A percentile compares a stretch with the other conserved stretches of the same genome.
phyloP scores from a whole-genome alignment of 2,329 filamentous ascomycete species.

The Celoporthe dispersa region DNA sequence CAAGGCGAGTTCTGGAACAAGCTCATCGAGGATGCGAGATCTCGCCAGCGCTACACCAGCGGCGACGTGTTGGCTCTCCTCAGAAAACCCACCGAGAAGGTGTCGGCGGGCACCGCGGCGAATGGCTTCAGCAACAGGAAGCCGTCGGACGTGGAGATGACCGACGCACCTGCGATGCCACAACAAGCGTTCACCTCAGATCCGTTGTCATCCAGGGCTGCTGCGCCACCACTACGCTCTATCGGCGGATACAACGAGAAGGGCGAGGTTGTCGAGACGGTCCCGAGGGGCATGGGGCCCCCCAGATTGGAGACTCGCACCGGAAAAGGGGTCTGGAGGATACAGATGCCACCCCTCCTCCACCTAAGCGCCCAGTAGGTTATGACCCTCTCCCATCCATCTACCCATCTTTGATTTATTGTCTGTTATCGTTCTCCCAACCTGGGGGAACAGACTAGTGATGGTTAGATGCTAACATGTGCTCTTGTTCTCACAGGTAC shows the following conservation, averaged over 20 bases:
- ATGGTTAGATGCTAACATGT: conserved; percentile 13
- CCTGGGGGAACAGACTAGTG: background rate
- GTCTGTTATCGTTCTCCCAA: background rate
- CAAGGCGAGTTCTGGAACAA: conserved; percentile 91
- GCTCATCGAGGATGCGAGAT: conserved; percentile 80
- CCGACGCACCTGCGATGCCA: conserved; percentile 29
- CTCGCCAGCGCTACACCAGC: conserved; percentile 75
- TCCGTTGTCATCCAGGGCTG: background rate
- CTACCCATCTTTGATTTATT: background rate
- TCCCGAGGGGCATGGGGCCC: conserved; percentile 21
- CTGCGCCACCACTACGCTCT: conserved; percentile 4
- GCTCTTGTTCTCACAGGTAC: conserved; percentile 5
- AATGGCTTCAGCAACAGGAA: conserved; percentile 15
- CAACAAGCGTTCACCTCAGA: background rate
- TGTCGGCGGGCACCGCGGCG: conserved; percentile 35
- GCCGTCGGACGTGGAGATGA: conserved; percentile 35
- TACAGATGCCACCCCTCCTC: conserved; percentile 38
- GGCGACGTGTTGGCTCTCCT: conserved; percentile 61
- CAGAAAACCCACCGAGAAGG: conserved; percentile 46
- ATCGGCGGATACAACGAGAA: conserved; percentile 36
- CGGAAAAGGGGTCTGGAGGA: conserved; percentile 53
- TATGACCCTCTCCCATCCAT: conserved; percentile 6
- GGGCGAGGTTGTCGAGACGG: conserved; percentile 35
- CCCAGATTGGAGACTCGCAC: conserved; percentile 27
- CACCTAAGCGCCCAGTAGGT: conserved; percentile 48